A percentile compares a stretch with the other conserved stretches of the same genome.
phyloP scores from a whole-genome alignment of 805 yeast species.

The Scheffersomyces spartinae region DNA sequence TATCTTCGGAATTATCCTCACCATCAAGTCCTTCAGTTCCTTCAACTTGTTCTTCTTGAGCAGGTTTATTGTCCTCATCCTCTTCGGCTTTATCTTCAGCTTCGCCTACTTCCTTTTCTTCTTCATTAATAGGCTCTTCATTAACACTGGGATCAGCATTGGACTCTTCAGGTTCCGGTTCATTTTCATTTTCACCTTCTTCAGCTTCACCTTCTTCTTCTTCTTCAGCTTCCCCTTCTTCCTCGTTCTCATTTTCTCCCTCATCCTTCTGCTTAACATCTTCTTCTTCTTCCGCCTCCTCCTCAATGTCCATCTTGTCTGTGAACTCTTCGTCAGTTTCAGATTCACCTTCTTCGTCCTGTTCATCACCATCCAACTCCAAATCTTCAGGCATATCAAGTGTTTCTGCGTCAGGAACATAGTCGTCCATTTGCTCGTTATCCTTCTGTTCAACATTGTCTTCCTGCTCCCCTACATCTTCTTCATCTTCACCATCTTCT shows the following conservation, averaged over 20 bases:
- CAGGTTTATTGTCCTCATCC: constrained; percentile 10
- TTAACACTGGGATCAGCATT: constrained; percentile 8
- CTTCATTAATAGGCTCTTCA: constrained; percentile 7
- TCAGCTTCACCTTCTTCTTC: constrained; percentile 16
- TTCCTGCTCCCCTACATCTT: constrained; percentile 13
- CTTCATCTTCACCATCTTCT: constrained; percentile 15
- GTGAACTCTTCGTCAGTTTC: constrained; percentile 87
- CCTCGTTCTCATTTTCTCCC: constrained; percentile 13
- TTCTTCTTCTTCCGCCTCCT: constrained; percentile 36
- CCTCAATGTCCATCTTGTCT: constrained; percentile 79
- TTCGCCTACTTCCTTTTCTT: constrained; percentile 7
- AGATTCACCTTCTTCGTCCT: constrained; percentile 42
- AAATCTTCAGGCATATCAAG: constrained; percentile 22
- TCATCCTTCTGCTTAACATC: constrained; percentile 32
- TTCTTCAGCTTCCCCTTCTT: constrained; percentile 15
- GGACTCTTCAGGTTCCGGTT: constrained; percentile 20
- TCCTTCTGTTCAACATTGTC: constrained; percentile 21
- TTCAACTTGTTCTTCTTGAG: constrained; percentile 11
- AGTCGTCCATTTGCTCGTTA: constrained; percentile 7
- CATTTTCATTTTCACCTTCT: constrained; percentile 15
- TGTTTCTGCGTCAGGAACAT: constrained; percentile 17
- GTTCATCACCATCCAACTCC: constrained; percentile 27
- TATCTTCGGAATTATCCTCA: constrained; percentile 33
- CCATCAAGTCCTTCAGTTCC: constrained; percentile 45
- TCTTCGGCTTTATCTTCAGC: constrained; percentile 10